Evolutionary conservation across 768 basidiomycete genomes (phyloP).

Genomic region (Tricholoma saponaceum): DNA sequence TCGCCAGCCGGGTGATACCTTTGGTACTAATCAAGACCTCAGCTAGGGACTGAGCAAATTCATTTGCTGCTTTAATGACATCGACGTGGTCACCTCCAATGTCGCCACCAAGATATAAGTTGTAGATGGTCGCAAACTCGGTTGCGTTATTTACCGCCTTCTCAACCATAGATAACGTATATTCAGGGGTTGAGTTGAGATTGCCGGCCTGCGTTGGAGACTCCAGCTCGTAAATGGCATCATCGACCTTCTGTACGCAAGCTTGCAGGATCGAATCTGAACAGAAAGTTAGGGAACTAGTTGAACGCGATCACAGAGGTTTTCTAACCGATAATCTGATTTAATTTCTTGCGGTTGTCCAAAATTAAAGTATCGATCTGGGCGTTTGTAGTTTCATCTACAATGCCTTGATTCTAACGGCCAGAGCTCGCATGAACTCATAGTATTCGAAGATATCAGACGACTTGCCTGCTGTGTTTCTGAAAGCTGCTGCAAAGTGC

Average conservation of each 20-base stretch:
- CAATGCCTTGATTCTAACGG: constrained; percentile 73
- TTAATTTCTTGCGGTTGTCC: constrained; percentile 96
- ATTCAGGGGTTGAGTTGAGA: constrained; percentile 96
- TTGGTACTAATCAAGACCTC: constrained; percentile 94
- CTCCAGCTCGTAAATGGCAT: constrained; percentile 96
- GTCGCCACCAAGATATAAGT: constrained; percentile 84
- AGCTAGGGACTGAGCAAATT: constrained; percentile 88
- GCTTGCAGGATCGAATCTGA: constrained; percentile 94
- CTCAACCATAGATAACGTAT: constrained; percentile 97
- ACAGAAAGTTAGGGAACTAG: constrained; percentile 12
- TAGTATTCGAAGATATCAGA: neutral
- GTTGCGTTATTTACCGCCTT: constrained; percentile 92
- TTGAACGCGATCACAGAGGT: neutral
- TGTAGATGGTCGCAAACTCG: constrained; percentile 94
- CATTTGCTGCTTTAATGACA: constrained; percentile 96
- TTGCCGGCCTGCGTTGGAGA: constrained; percentile 94
- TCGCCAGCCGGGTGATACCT: constrained; percentile 89
- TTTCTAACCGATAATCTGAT: constrained; percentile 83
- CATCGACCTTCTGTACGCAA: constrained; percentile 95
- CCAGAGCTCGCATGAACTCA: constrained; percentile 6
- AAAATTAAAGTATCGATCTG: constrained; percentile 96
- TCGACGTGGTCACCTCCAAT: constrained; percentile 93
- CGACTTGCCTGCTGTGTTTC: constrained; percentile 76
- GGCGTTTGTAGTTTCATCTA: constrained; percentile 89
- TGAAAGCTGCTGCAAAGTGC: constrained; percentile 80